Conservation (phyloP, 805 yeast genomes). For the Metschnikowia bowlesiae region DNA sequence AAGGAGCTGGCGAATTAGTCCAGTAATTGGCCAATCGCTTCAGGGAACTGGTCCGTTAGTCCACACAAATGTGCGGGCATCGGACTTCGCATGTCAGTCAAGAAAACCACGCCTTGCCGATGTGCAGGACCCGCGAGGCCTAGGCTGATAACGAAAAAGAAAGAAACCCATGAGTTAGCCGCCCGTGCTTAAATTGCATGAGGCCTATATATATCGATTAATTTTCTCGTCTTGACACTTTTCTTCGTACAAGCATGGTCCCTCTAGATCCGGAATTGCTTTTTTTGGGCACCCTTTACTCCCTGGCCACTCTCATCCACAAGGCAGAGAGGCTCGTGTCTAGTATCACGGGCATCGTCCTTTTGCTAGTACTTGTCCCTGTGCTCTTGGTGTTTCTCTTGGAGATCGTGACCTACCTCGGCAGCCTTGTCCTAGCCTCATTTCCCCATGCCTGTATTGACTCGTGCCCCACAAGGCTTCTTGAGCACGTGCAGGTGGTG, state of each 20-base stretch:
- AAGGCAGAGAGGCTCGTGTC: conserved; percentile 1
- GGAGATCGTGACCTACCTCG: conserved; percentile 1
- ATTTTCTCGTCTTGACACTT: background rate
- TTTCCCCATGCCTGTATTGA: background rate
- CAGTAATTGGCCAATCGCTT: too few species aligned
- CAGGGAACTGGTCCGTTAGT: too few species aligned
- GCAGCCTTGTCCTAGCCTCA: background rate
- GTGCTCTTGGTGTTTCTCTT: background rate
- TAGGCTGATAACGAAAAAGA: conserved; percentile 1
- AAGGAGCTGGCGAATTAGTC: too few species aligned
- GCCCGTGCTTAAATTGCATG: background rate
- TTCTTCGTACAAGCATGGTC: background rate
- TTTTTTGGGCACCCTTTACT: background rate
- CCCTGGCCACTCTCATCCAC: background rate
- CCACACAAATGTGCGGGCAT: background rate
- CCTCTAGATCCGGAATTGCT: background rate
- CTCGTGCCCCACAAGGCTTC: background rate
- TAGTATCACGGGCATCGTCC: background rate
- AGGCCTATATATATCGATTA: background rate
- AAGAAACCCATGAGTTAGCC: background rate
- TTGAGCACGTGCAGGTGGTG: background rate
- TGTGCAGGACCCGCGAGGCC: conserved; percentile 1
- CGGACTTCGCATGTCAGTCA: background rate
- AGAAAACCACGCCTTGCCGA: background rate
- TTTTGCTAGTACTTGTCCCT: background rate